Conservation (phyloP, 352 stramenopile species). For the Pythium aristosporum region DNA sequence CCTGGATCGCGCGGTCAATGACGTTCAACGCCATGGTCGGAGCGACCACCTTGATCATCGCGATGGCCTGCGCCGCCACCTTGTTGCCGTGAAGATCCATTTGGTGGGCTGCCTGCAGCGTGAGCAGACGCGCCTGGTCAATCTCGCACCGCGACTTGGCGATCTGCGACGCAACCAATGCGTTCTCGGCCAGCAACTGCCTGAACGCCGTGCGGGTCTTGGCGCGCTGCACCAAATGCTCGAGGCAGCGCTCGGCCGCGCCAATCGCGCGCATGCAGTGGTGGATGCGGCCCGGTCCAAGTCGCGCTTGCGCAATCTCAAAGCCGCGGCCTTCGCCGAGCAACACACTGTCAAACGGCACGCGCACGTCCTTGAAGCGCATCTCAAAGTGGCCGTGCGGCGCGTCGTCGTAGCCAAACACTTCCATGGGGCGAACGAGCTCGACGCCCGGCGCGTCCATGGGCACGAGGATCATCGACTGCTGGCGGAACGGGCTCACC, state of each 20-base stretch:
- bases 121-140: conserved; percentile 84
- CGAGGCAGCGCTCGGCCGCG: conserved; percentile 82
- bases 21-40: conserved; percentile 89
- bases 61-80: conserved; percentile 90
- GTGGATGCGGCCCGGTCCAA: conserved; percentile 96
- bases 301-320: conserved; percentile 88
- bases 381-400: conserved; percentile 95
- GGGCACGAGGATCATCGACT: conserved; percentile 92
- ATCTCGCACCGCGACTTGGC: conserved; percentile 81
- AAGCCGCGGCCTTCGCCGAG: conserved; percentile 84
- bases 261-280: conserved; percentile 98
- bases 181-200: conserved; percentile 89
- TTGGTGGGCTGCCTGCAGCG: conserved; percentile 87
- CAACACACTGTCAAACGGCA: conserved; percentile 89
- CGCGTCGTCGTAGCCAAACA: conserved; percentile 98
- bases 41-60: conserved; percentile 96
- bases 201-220: conserved; percentile 94
- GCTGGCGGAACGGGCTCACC: conserved; percentile 57
- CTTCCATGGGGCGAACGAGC: conserved; percentile 84
- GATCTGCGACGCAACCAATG: conserved; percentile 80
- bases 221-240: conserved; percentile 85
- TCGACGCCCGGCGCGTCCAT: conserved; percentile 91
- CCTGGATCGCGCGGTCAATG: conserved; percentile 90
- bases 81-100: conserved; percentile 87
- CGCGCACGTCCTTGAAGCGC: conserved; percentile 92